Conservation (phyloP, 139 green algal genomes). For the Penium margaritaceum region DNA sequence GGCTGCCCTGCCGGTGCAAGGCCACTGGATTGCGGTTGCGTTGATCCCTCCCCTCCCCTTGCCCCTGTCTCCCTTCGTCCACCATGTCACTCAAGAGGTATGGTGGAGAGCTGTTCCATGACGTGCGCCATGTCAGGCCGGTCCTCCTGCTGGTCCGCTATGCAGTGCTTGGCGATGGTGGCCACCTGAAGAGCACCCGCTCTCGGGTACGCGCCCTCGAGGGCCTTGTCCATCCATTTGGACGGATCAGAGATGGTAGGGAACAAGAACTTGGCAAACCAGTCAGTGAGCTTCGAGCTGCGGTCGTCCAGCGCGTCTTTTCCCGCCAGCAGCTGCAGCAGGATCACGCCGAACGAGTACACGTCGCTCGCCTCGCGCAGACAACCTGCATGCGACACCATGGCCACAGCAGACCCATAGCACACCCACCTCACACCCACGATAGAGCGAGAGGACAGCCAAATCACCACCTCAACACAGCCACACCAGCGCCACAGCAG, state of each 20-base stretch:
- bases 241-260: neutral
- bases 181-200: neutral
- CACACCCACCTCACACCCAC: no score
- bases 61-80: no score
- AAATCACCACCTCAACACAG: no score
- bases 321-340: neutral
- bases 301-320: neutral
- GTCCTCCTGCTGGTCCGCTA: neutral
- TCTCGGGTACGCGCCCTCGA: conserved; percentile 1
- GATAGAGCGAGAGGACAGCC: no score
- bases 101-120: no score
- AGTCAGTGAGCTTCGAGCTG: neutral
- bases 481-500: no score
- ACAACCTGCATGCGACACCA: neutral
- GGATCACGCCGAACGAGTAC: neutral
- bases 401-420: no score
- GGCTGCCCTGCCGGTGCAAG: no score
- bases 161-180: conserved; percentile 2
- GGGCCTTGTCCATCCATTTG: neutral
- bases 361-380: conserved; percentile 1
- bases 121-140: neutral
- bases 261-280: neutral
- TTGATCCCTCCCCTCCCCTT: no score
- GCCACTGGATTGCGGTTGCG: no score
- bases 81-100: no score